Evolutionary conservation across 1,139 yeast species (phyloP).

Genomic region (Candida albicans): DNA sequence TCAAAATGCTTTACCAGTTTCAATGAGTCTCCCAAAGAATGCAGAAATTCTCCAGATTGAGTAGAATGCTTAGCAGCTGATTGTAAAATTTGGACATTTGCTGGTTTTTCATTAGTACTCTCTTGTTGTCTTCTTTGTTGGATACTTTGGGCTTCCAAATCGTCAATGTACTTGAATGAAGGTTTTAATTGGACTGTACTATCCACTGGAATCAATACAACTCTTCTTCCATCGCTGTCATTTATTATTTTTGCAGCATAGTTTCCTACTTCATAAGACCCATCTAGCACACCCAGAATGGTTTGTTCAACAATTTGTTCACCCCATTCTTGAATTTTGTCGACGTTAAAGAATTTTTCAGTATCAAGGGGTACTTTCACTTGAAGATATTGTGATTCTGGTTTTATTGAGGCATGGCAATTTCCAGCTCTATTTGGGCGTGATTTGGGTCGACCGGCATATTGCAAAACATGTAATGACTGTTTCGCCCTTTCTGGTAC

Average conservation of each 20-base stretch:
- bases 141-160: slow-evolving; percentile 31
- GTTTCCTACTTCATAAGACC: slow-evolving; percentile 32
- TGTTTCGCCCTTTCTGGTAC: slow-evolving; percentile 20
- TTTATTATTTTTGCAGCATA: slow-evolving; percentile 36
- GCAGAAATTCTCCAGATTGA: slow-evolving; percentile 67
- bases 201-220: slow-evolving; percentile 67
- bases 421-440: slow-evolving; percentile 47
- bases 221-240: slow-evolving; percentile 28
- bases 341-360: slow-evolving; percentile 59
- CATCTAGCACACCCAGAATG: slow-evolving; percentile 68
- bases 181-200: slow-evolving; percentile 81
- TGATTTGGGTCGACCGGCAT: slow-evolving; percentile 63
- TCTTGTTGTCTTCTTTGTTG: slow-evolving; percentile 23
- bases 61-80: slow-evolving; percentile 47
- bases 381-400: slow-evolving; percentile 56
- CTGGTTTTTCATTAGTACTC: slow-evolving; percentile 32
- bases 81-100: slow-evolving; percentile 47
- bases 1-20: slow-evolving; percentile 71
- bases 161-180: slow-evolving; percentile 73
- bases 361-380: slow-evolving; percentile 73
- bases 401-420: slow-evolving; percentile 59
- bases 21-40: slow-evolving; percentile 78
- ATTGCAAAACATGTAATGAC: slow-evolving; percentile 54
- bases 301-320: slow-evolving; percentile 58
- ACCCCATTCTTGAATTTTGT: slow-evolving; percentile 64